Evolutionary conservation across 345 rosid genomes (phyloP).

Genomic region (Corchorus olitorius): DNA sequence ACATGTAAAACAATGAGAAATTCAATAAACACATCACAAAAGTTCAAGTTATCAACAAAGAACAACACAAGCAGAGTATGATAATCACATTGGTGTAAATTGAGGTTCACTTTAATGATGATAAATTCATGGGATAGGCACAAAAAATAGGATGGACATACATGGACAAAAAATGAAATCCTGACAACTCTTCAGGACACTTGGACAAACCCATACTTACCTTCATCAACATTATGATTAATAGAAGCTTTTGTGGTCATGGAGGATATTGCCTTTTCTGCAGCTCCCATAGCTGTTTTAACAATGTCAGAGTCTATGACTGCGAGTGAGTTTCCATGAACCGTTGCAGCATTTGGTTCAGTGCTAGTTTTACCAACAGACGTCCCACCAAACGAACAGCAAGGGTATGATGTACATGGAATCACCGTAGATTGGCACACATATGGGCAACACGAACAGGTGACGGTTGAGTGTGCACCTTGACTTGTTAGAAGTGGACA

Average conservation of each 20-base stretch:
- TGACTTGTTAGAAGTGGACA: conserved; percentile 29
- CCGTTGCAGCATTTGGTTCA: conserved; percentile 17
- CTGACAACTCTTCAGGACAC: neutral
- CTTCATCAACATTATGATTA: conserved; percentile 30
- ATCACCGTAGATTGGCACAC: conserved; percentile 31
- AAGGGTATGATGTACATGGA: conserved; percentile 37
- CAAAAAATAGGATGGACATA: neutral
- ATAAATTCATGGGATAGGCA: neutral
- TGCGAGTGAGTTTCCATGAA: conserved; percentile 21
- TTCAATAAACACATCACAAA: neutral
- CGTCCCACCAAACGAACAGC: conserved; percentile 35
- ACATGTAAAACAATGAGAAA: neutral
- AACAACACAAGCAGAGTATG: neutral
- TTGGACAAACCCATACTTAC: conserved; percentile 24
- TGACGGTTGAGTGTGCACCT: conserved; percentile 27
- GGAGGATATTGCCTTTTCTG: conserved; percentile 56
- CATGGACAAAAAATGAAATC: neutral
- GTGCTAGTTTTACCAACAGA: conserved; percentile 21
- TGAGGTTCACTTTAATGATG: neutral
- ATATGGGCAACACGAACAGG: conserved; percentile 45
- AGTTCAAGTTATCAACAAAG: neutral
- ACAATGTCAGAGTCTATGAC: conserved; percentile 31
- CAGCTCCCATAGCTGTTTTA: conserved; percentile 58
- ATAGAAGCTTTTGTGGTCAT: conserved; percentile 25
- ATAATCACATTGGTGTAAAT: neutral